phyloP scores from a whole-genome alignment of 495 filamentous ascomycete genomes.

The Xylaria venustula region DNA sequence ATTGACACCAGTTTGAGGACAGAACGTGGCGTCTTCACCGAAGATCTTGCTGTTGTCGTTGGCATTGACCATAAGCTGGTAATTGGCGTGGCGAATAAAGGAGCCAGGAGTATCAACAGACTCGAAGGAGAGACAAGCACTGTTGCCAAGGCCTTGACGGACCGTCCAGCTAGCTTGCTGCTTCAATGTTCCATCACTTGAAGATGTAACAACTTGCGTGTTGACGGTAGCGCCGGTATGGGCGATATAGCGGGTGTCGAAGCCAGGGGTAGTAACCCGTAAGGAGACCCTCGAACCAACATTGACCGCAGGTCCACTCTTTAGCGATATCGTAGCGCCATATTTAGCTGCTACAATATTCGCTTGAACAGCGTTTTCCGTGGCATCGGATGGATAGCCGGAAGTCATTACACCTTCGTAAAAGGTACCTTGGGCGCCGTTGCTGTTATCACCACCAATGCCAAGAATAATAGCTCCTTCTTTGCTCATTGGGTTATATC shows the following conservation, averaged over 20 bases:
- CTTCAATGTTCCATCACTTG: conserved; percentile 46
- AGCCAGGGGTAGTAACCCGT: conserved; percentile 48
- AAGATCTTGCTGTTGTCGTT: conserved; percentile 53
- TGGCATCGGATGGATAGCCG: conserved; percentile 55
- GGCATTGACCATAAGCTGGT: conserved; percentile 44
- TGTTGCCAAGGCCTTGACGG: conserved; percentile 48
- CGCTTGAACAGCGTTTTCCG: conserved; percentile 54
- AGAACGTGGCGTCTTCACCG: conserved; percentile 56
- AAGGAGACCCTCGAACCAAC: conserved; percentile 51
- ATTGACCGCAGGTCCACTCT: conserved; percentile 47
- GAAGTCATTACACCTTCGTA: conserved; percentile 61
- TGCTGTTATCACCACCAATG: conserved; percentile 48
- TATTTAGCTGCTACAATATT: conserved; percentile 57
- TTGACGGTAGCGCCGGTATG: conserved; percentile 43
- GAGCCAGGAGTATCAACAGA: conserved; percentile 54
- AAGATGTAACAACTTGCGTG: conserved; percentile 53
- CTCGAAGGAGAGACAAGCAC: conserved; percentile 56
- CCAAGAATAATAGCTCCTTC: conserved; percentile 60
- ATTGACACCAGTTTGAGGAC: conserved; percentile 45
- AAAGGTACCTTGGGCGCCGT: conserved; percentile 55
- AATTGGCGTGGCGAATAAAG: conserved; percentile 53
- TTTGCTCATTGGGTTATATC: conserved; percentile 60
- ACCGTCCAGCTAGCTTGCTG: conserved; percentile 55
- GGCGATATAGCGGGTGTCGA: conserved; percentile 49
- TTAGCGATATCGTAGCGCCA: conserved; percentile 37